Conservation (phyloP, 129 eudicot genomes). For the Solidago caesia region DNA sequence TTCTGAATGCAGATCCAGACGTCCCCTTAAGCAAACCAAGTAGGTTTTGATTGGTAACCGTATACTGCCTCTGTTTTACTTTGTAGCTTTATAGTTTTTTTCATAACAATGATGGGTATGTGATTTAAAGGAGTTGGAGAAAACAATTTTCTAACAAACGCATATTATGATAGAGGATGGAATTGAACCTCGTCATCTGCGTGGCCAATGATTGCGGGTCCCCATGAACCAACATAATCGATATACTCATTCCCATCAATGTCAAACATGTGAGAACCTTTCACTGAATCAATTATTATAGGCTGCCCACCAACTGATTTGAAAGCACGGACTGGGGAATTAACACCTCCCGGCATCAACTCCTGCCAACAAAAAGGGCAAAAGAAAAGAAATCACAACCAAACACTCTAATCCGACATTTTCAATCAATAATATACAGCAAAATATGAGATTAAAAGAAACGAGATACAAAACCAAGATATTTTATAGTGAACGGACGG, state of each 20-base stretch:
- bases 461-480: background rate
- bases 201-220: slow-evolving; percentile 94
- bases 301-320: slow-evolving; percentile 98
- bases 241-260: slow-evolving; percentile 95
- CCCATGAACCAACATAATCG: slow-evolving; percentile 97
- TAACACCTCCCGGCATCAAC: slow-evolving; percentile 98
- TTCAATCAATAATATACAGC: background rate
- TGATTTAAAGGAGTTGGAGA: background rate
- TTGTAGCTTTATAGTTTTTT: background rate
- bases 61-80: too few relatives aligned
- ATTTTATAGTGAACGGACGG: too few relatives aligned
- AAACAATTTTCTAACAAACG: background rate
- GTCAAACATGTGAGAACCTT: slow-evolving; percentile 95
- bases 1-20: too few relatives aligned
- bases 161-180: background rate
- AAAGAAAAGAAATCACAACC: slow-evolving; percentile 3
- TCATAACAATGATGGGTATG: background rate
- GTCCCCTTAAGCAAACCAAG: too few relatives aligned
- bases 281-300: slow-evolving; percentile 76
- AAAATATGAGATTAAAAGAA: background rate
- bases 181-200: slow-evolving; percentile 80
- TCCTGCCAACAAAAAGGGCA: slow-evolving; percentile 48
- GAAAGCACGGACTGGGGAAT: slow-evolving; percentile 95
- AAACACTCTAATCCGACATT: background rate
- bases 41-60: too few relatives aligned